phyloP scores from a whole-genome alignment of 805 yeast species.

The Cyberlindnera mississippiensis region DNA sequence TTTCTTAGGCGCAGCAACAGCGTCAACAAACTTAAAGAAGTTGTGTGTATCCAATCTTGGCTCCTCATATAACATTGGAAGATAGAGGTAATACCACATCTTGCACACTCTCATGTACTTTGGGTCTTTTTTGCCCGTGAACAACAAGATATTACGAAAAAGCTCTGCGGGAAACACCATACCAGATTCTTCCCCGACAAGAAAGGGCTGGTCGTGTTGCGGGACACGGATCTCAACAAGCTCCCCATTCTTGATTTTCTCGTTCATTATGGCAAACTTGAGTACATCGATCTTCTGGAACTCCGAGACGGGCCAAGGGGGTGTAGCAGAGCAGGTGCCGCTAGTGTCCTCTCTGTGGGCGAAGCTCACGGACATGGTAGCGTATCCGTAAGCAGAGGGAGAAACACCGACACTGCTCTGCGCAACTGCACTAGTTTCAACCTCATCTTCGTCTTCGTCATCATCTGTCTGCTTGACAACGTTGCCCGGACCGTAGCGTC shows the following conservation, averaged over 20 bases:
- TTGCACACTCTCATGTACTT: conserved; percentile 58
- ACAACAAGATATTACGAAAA: conserved; percentile 27
- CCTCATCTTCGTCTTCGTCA: conserved; percentile 29
- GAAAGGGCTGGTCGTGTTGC: conserved; percentile 1
- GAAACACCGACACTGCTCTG: conserved; percentile 5
- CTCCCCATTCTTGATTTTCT: conserved; percentile 12
- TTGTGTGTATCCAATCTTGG: conserved; percentile 68
- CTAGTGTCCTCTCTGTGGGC: background rate
- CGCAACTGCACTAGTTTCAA: conserved; percentile 20
- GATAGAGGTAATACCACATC: conserved; percentile 52
- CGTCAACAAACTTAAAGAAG: conserved; percentile 68
- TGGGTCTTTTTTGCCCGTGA: conserved; percentile 36
- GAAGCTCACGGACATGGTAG: background rate
- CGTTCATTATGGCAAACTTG: conserved; percentile 30
- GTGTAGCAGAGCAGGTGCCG: conserved; percentile 1
- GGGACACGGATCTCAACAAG: conserved; percentile 14
- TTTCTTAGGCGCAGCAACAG: conserved; percentile 48
- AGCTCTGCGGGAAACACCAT: conserved; percentile 28
- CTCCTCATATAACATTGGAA: conserved; percentile 59
- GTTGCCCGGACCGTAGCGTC: conserved; percentile 57
- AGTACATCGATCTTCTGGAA: conserved; percentile 48
- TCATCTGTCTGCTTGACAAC: conserved; percentile 37
- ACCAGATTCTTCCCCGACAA: conserved; percentile 3
- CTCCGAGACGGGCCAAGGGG: conserved; percentile 45
- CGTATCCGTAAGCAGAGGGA: conserved; percentile 8